Evolutionary conservation across 2,329 filamentous ascomycete species (phyloP).

Genomic region (Fusarium coicis): DNA sequence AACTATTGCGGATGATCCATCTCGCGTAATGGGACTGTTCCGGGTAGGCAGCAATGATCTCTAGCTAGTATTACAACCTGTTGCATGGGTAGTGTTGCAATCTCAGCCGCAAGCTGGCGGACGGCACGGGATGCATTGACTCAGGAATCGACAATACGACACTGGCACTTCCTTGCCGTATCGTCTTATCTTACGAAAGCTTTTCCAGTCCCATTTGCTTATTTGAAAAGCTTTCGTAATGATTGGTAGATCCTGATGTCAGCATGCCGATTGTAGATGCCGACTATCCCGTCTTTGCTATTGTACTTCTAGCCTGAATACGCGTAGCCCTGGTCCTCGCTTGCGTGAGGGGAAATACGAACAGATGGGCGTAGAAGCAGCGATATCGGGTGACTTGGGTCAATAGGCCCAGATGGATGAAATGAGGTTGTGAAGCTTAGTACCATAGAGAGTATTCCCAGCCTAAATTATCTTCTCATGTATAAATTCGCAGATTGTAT

Average conservation of each 20-base stretch:
- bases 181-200: neutral
- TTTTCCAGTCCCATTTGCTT: no score
- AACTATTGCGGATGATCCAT: neutral
- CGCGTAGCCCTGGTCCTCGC: neutral
- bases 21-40: neutral
- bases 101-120: neutral
- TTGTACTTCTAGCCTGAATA: no score
- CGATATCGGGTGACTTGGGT: neutral
- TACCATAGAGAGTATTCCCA: rapidly evolving
- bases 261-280: neutral
- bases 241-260: neutral
- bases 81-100: neutral
- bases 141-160: neutral
- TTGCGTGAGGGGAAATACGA: neutral
- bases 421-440: neutral
- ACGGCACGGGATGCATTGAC: neutral
- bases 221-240: neutral
- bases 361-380: neutral
- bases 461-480: neutral
- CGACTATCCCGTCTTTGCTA: neutral
- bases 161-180: neutral
- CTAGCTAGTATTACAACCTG: neutral
- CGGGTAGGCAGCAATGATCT: neutral
- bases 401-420: neutral
- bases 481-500: neutral